Evolutionary conservation across 345 rosid genomes (phyloP), one percentile per base, ranked within the genome.

Genomic region (Tarenaya hassleriana): DNA sequence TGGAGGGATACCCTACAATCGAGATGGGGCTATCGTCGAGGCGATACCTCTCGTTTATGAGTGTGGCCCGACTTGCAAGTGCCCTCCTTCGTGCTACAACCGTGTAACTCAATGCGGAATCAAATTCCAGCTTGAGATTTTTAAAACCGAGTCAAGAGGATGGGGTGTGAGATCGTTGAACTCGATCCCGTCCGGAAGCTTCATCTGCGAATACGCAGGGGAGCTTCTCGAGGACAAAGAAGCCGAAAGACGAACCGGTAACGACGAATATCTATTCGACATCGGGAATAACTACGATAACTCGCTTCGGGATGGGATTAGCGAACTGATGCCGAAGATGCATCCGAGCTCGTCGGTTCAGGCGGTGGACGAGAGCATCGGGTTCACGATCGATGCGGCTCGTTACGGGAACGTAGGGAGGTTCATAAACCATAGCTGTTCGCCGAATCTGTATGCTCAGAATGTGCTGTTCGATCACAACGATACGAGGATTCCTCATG

Each of bases 381-480:
- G 84, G 24, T 88, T 84, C 73, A 85, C 95, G 15, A 83, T 92
- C 35, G 97, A 92, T 69, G 98, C 95, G 8, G 88, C 86, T 10
- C 51, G 17, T 34, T 62, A 41, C 64, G 97, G 94, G 8, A 85
- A 83, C 29, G 43, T 88, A 1, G 95, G 97, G 52, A 83, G 98
- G 60, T 83, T 92, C 46, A 71, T 92, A 46, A 92, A 92, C 75
- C 95, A 92, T 50, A 79, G 96, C 45, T 92, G 95, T 68, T 83
- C 96, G 0, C 98, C 97, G 1, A 92, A 88, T 67, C 74, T 88
- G 31, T 88, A 92, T 43, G 97, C 98, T 1, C 98, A 88, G 48
- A 73, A 83, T 50, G 86, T 92, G 21, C 77, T 92, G 50, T 85
- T 73, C 56, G 98, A 88, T 58, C 94, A 81, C 0, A 80, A 66